These are phyloP conservation scores for Talaromyces pinophilus DNA, from an alignment of 2,329 filamentous ascomycete species.

Conservation along the genomic window DNA sequence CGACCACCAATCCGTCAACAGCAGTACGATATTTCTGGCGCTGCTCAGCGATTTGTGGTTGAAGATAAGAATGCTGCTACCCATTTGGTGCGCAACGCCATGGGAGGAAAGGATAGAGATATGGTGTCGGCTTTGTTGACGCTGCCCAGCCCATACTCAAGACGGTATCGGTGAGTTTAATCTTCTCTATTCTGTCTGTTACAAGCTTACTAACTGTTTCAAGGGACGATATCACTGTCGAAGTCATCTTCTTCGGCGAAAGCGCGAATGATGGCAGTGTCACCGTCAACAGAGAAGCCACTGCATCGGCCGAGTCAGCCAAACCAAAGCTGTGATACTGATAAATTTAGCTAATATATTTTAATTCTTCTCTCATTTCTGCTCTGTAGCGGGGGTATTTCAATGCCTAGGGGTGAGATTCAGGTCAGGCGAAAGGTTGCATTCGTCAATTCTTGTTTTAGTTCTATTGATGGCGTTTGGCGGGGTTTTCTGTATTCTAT, in stretches of 20 bases:
- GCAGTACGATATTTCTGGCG: constrained; percentile 78
- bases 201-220: too few species aligned
- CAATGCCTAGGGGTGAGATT: background rate
- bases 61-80: constrained; percentile 96
- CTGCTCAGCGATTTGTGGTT: constrained; percentile 80
- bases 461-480: constrained; percentile 13
- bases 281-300: constrained; percentile 82
- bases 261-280: constrained; percentile 74
- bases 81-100: constrained; percentile 89
- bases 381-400: background rate
- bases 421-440: constrained; percentile 3
- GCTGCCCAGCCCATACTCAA: constrained; percentile 84
- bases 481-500: background rate
- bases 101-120: constrained; percentile 90
- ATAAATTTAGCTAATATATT: background rate
- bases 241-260: constrained; percentile 97
- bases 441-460: background rate
- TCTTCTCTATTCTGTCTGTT: too few species aligned
- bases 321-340: constrained; percentile 52
- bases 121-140: constrained; percentile 92
- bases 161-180: constrained; percentile 74
- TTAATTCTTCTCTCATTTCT: background rate
- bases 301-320: constrained; percentile 55
- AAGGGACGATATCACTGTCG: constrained; percentile 75
- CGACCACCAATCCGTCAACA: constrained; percentile 78